Base-by-base conservation (phyloP, 2,329 filamentous ascomycete species). In the Pestalotiopsis sp. region DNA sequence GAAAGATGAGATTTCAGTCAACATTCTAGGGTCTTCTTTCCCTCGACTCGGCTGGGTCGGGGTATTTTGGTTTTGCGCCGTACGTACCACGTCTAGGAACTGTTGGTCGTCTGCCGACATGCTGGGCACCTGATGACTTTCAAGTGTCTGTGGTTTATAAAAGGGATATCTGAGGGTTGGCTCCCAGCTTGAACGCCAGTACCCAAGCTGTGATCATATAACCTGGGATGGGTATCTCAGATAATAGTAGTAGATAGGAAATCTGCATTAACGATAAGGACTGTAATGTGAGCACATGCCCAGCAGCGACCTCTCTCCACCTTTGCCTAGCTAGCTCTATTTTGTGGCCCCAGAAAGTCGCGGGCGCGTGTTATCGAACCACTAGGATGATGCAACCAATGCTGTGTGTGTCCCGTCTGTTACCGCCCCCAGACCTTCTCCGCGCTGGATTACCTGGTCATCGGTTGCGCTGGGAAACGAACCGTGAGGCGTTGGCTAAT, bases 51-150 rank as follows among this genome's bases (percentile, higher is more conserved):
- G 57, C 52, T 68, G 23, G 20, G 20, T 27, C 45, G 20, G 45
- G 38, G 38, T 38, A 14, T 36, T n/a, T 11, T 17, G 20, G 20
- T 2, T 20, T 25, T 63, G 27, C 13, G 9, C 62, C 62, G 38
- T 61, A 38, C 91, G 85, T 82, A 95, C 92, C 78, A 92, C 86
- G 81, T 94, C 92, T 72, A 94, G 83, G 77, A 95, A 92, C 75
- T 92, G 90, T 82, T 93, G 90, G 77, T 94, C 92, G 78, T 95
- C 92, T 78, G 88, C 90, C 73, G 92, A 91, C 93, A 95, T 95
- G 73, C 77, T 87, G 80, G 66, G 57, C 45, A n/a, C 17, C n/a
- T 52, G 6, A 2, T 23, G 7, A n/a, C 1, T n/a, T n/a, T 20
- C 14, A 17, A 52, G 45, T 11, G 45, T n/a, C 20, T 52, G 45